Evolutionary conservation across 352 stramenopile genomes (phyloP).

Genomic region (Aphanomyces euteiches): DNA sequence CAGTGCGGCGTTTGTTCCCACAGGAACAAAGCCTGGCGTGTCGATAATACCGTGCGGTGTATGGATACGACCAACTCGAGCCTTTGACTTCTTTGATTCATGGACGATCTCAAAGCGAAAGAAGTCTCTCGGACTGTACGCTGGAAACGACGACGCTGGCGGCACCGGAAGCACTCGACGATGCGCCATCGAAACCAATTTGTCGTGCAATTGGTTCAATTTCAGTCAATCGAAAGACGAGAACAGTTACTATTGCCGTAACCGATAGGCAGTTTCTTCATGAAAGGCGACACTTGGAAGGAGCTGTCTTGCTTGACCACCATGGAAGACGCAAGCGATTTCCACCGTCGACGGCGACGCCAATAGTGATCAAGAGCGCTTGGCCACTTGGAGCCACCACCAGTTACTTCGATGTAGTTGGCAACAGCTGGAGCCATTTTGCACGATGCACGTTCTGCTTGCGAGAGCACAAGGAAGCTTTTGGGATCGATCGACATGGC

Average conservation of each 20-base stretch:
- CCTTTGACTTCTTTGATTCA: conserved; percentile 56
- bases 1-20: conserved; percentile 72
- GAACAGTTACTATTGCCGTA: background rate
- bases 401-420: no score
- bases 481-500: no score
- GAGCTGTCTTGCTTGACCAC: no score
- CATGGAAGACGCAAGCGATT: no score
- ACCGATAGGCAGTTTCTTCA: background rate
- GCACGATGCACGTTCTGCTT: no score
- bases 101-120: conserved; percentile 72
- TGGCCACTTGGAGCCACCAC: no score
- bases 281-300: no score
- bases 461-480: no score
- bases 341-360: no score
- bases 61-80: conserved; percentile 63
- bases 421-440: no score
- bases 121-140: conserved; percentile 33
- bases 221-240: background rate
- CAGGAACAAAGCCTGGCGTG: conserved; percentile 76
- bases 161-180: background rate
- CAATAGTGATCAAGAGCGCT: no score
- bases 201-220: background rate
- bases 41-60: conserved; percentile 79
- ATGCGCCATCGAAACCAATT: no score
- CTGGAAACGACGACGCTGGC: conserved; percentile 13